Conservation (phyloP, 768 basidiomycete species). For the Imleria badia region DNA sequence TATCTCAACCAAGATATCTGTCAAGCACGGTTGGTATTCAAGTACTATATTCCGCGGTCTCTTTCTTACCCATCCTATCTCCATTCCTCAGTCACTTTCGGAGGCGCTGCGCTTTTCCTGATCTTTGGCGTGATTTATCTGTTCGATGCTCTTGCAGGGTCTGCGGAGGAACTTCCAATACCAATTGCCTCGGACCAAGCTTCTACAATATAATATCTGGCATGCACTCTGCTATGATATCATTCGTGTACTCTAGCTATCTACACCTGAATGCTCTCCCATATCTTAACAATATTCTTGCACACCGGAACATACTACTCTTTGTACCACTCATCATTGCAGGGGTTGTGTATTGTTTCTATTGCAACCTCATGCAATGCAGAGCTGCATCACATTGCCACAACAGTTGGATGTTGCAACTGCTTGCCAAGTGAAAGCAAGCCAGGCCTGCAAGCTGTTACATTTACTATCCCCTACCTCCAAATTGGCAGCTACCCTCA, state of each 20-base stretch:
- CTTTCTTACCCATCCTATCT: neutral
- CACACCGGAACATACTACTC: too few species aligned
- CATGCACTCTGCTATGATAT: neutral
- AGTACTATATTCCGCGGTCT: neutral
- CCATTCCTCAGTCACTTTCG: constrained; percentile 67
- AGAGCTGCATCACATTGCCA: too few species aligned
- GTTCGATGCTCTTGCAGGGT: constrained; percentile 51
- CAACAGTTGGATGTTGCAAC: too few species aligned
- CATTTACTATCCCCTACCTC: too few species aligned
- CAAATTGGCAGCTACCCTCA: too few species aligned
- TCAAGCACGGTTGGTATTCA: constrained; percentile 74
- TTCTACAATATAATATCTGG: constrained; percentile 1
- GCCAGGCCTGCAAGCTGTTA: too few species aligned
- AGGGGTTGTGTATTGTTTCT: too few species aligned
- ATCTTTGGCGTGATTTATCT: constrained; percentile 81
- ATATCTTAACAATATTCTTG: too few species aligned
- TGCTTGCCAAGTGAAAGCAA: too few species aligned
- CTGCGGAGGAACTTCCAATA: constrained; percentile 22
- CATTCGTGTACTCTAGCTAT: neutral
- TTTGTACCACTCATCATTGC: too few species aligned
- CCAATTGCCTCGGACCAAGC: constrained; percentile 8
- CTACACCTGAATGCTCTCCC: neutral
- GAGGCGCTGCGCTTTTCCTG: constrained; percentile 80
- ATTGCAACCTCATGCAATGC: too few species aligned
- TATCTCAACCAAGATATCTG: constrained; percentile 90